Base-by-base conservation (phyloP, 257 asterid genomes). In the Verbascum thapsus region DNA sequence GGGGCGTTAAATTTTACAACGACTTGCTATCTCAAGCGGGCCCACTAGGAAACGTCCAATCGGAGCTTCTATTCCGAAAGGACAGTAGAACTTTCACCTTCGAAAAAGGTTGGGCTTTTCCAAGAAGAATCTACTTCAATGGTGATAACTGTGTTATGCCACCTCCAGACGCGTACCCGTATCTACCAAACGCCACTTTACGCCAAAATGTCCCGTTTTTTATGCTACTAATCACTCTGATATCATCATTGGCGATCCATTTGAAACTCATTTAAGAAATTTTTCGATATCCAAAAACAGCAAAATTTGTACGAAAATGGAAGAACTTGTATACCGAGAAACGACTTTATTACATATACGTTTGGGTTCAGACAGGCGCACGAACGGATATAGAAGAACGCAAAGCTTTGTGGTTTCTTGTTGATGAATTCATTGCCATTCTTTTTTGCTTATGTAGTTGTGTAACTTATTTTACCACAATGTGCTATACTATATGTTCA, bases 71-170 rank as follows among this genome's bases (percentile, higher is more conserved):
- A 11, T 83, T 83, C 76, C 76, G 63, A n/a, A 83, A 83, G 74
- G 90, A 83, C 61, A 74, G 65, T 23, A 63, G 75, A 10, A 80
- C 86, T 10, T 83, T 83, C 79, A 80, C 83, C n/a, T 83, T 83
- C 53, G 90, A 83, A 8, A 80, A 83, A 73, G 90, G 90, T 12
- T 83, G 90, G 90, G 90, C 72, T 22, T 83, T 83, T 26, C 89
- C 90, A 0, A 69, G 90, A 53, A 69, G 90, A 48, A 78, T 83
- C 52, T 83, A 83, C 40, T 83, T 83, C 86, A 83, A 83, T 6
- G 89, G 89, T 0, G 88, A 82, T 60, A 82, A 82, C 68, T 82
- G 88, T 22, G 88, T 82, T 13, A 82, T 82, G 88, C 88, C 90
- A 3, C 76, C 90, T 41, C 90, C 90, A 0, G 84, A 83, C 53